A percentile compares a stretch with the other conserved stretches of the same genome.
Conservation (phyloP, 306 rosid species). For the Urtica urens region DNA sequence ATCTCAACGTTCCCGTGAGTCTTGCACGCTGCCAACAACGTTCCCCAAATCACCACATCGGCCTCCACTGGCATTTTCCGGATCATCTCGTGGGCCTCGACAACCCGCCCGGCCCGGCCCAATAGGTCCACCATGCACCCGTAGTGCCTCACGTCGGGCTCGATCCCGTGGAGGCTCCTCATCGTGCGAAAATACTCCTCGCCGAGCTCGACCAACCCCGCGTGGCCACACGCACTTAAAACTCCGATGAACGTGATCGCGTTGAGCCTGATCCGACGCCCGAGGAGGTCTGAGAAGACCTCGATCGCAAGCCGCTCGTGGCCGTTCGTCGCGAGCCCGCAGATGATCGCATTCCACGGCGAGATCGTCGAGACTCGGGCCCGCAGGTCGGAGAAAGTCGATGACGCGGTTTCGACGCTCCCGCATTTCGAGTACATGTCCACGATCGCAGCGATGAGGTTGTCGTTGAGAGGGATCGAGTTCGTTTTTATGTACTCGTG, state of each 20-base stretch:
- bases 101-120: slow-evolving; percentile 75
- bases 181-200: slow-evolving; percentile 57
- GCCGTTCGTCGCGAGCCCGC: slow-evolving; percentile 83
- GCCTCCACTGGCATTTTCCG: slow-evolving; percentile 76
- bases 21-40: slow-evolving; percentile 74
- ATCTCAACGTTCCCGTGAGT: slow-evolving; percentile 63
- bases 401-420: slow-evolving; percentile 53
- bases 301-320: slow-evolving; percentile 51
- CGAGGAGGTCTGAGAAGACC: slow-evolving; percentile 56
- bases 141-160: slow-evolving; percentile 83
- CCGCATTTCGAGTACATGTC: slow-evolving; percentile 97
- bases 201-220: slow-evolving; percentile 65
- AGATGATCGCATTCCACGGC: slow-evolving; percentile 86
- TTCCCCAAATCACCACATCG: slow-evolving; percentile 81
- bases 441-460: slow-evolving; percentile 60
- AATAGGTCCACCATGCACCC: slow-evolving; percentile 89
- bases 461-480: slow-evolving; percentile 60
- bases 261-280: slow-evolving; percentile 44
- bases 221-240: slow-evolving; percentile 80
- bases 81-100: slow-evolving; percentile 62
- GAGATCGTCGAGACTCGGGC: slow-evolving; percentile 40
- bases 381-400: slow-evolving; percentile 44
- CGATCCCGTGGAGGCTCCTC: slow-evolving; percentile 50
- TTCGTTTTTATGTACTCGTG: slow-evolving; percentile 42
- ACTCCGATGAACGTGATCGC: slow-evolving; percentile 78